Evolutionary conservation across 1,284 basidiomycete species (phyloP).

Genomic region (Rhodotorula sp.): DNA sequence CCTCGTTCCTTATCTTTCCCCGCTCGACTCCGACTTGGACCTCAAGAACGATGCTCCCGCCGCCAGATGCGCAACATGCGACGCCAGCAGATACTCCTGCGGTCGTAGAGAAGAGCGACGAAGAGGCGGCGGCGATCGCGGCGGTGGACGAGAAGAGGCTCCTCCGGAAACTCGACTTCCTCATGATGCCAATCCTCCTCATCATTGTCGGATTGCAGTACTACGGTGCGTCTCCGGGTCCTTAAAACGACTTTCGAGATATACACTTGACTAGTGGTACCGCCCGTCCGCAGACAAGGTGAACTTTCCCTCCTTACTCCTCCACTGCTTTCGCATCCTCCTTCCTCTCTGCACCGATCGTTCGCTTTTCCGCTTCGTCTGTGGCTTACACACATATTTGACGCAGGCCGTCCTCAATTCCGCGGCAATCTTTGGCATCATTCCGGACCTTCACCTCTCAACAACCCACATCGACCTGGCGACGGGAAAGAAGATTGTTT

Average conservation of each 20-base stretch:
- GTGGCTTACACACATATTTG: neutral
- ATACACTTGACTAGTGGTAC: neutral
- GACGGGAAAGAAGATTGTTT: constrained; percentile 45
- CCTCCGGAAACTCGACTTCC: constrained; percentile 47
- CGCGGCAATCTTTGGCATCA: constrained; percentile 55
- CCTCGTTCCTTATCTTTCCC: neutral
- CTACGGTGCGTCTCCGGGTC: constrained; percentile 47
- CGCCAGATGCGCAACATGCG: neutral
- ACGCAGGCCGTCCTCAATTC: constrained; percentile 54
- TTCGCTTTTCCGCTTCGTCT: neutral
- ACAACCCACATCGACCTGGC: constrained; percentile 33
- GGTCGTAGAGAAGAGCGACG: neutral
- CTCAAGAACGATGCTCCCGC: neutral
- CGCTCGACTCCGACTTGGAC: neutral
- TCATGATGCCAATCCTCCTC: constrained; percentile 38
- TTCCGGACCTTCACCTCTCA: constrained; percentile 51
- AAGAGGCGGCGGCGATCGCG: neutral
- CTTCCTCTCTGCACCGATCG: neutral
- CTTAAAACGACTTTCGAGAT: too few species aligned
- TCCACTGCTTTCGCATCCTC: neutral
- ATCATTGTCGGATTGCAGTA: constrained; percentile 51
- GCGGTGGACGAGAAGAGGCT: constrained; percentile 32
- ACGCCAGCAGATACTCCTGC: neutral
- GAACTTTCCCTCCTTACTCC: neutral
- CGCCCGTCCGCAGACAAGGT: too few species aligned